These are phyloP conservation scores for Henningerozyma blattae DNA, from an alignment of 805 yeast genomes.

Conservation along the genomic window DNA sequence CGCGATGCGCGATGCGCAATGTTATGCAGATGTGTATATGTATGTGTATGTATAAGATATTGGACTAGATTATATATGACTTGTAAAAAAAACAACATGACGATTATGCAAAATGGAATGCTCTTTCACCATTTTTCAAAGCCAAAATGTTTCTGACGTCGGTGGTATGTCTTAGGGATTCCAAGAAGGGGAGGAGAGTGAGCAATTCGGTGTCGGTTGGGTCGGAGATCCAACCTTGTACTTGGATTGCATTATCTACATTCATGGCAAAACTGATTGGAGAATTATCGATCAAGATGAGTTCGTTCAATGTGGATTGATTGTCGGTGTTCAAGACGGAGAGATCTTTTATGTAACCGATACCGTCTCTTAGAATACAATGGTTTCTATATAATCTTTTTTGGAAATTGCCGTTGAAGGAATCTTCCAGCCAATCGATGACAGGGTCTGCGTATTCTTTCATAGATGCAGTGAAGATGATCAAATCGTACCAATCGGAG, in stretches of 20 bases:
- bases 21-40: no score
- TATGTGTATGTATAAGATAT: no score
- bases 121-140: constrained; percentile 47
- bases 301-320: constrained; percentile 29
- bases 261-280: constrained; percentile 81
- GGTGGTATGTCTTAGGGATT: constrained; percentile 52
- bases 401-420: constrained; percentile 38
- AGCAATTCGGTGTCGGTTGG: constrained; percentile 80
- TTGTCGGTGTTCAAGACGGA: constrained; percentile 3
- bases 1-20: no score
- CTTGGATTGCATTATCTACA: constrained; percentile 79
- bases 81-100: no score
- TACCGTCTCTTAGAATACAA: constrained; percentile 66
- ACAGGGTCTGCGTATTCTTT: constrained; percentile 96
- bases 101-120: no score
- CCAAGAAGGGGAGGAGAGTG: constrained; percentile 61
- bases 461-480: constrained; percentile 90
- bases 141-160: constrained; percentile 77
- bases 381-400: constrained; percentile 66
- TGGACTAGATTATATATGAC: no score
- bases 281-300: constrained; percentile 79
- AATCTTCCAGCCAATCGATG: constrained; percentile 74
- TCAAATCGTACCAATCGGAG: constrained; percentile 76
- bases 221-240: constrained; percentile 97
- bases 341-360: constrained; percentile 78